These are phyloP conservation scores for Neckera pumila DNA, from an alignment of 225 moss, liverwort and hornwort species.

Conservation along the genomic window DNA sequence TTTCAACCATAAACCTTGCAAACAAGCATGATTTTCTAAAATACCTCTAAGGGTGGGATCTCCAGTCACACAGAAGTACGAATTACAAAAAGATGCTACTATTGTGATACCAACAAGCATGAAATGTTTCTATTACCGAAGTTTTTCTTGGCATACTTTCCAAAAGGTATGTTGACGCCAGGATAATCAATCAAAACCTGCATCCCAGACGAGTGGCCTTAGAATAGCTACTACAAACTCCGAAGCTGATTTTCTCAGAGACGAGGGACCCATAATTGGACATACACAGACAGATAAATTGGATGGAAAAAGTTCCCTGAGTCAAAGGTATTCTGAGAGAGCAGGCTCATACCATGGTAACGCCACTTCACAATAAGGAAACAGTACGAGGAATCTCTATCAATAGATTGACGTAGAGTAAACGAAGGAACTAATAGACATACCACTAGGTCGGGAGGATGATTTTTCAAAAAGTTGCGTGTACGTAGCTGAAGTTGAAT, in stretches of 20 bases:
- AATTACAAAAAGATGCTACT: not conserved
- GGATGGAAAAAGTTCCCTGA: not conserved
- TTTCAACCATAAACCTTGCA: not conserved
- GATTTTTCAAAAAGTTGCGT: constrained; percentile 1
- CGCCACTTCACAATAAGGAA: not conserved
- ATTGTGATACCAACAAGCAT: not conserved
- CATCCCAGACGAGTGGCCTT: not conserved
- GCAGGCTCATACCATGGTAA: not conserved
- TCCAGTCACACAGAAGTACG: not conserved
- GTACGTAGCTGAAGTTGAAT: constrained; percentile 30
- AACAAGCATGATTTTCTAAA: not conserved
- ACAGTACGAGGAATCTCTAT: not conserved
- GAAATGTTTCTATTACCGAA: constrained; percentile 32
- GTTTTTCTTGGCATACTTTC: constrained; percentile 53
- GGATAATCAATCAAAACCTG: constrained; percentile 89
- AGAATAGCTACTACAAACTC: not conserved
- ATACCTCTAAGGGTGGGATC: not conserved
- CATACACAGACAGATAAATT: not conserved
- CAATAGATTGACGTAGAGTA: not conserved
- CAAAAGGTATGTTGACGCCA: constrained; percentile 74
- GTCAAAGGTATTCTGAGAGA: not conserved
- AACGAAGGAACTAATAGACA: not conserved
- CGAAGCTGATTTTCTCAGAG: not conserved
- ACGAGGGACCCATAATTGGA: not conserved
- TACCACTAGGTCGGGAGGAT: not conserved